Base-by-base conservation (phyloP, 768 basidiomycete genomes). In the Leccinum pellstonianum region DNA sequence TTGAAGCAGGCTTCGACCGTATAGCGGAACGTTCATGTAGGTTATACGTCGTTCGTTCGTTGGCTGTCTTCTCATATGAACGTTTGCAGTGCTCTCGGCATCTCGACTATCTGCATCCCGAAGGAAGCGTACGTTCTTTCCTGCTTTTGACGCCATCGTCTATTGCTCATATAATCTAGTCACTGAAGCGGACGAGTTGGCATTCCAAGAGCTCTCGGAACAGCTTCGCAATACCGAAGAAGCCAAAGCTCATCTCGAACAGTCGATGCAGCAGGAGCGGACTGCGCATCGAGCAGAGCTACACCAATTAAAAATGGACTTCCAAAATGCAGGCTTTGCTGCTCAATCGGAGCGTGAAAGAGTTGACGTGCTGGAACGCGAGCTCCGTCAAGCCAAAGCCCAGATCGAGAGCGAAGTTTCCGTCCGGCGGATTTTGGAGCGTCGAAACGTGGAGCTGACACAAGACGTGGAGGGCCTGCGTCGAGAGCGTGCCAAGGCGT, bases 11-110 rank as follows among this genome's bases (percentile, higher is more conserved):
- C 2, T 95, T 97, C 67, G 94, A 95, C 65, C 83, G 86, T 62
- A 88, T 95, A 65, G 89, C 91, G 3, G 92, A 95, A 70, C 84
- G 89, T 51, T 91, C 91, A 60, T 72, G 93, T 93, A 70, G 57
- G 91, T 65, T 61, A 0, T 5, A 17, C 27, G 1, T 49, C n/a
- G 3, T 23, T 23, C 14, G 5, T 31, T 31, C 4, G 3, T 3
- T 21, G 5, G 37, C 41, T 2, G 9, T 47, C 19, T 58, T 52
- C 14, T 54, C 41, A 62, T 61, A n/a, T 59, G 60, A 35, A 54
- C 17, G 43, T 29, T 58, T 56, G 31, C 55, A 93, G 92, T 94
- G 37, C 79, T 93, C 41, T 93, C 91, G 15, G 80, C 86, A 46
- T 92, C 91, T 15, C 79, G 90, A 29, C 67, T 92, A 55, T 82